These are phyloP conservation scores for Carnegiea gigantea DNA, from an alignment of 179 eudicot species.

Conservation along the genomic window DNA sequence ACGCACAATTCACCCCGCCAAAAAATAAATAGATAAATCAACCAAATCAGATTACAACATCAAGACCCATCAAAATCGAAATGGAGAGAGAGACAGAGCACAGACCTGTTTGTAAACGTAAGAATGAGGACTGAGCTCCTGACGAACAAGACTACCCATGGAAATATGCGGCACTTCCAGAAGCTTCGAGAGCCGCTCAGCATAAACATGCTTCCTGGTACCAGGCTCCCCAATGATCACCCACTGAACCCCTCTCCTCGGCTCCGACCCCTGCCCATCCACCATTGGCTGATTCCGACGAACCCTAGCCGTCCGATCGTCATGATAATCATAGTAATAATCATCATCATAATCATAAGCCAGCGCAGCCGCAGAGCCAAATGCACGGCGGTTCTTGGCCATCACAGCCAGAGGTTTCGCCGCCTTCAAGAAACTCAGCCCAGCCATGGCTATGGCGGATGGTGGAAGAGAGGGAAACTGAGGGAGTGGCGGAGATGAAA, in stretches of 20 bases:
- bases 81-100: neutral
- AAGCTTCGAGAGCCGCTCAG: conserved; percentile 64
- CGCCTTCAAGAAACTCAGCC: neutral
- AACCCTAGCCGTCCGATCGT: conserved; percentile 19
- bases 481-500: conserved; percentile 6
- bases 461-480: neutral
- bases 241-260: conserved; percentile 81
- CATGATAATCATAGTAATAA: conserved; percentile 35
- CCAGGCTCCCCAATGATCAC: conserved; percentile 80
- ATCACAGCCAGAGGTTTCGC: neutral
- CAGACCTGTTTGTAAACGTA: conserved; percentile 64
- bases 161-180: conserved; percentile 79
- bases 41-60: neutral
- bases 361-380: conserved; percentile 47
- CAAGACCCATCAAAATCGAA: neutral
- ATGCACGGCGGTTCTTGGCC: neutral
- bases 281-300: conserved; percentile 23
- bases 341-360: conserved; percentile 44
- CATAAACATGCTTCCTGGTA: conserved; percentile 66
- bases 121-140: conserved; percentile 72
- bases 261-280: conserved; percentile 47
- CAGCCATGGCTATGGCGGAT: conserved; percentile 16
- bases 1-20: neutral
- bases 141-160: conserved; percentile 70
- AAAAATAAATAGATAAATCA: neutral